Evolutionary conservation across 75 land plant species (phyloP).

Genomic region (Pseudotsuga menziesii): DNA sequence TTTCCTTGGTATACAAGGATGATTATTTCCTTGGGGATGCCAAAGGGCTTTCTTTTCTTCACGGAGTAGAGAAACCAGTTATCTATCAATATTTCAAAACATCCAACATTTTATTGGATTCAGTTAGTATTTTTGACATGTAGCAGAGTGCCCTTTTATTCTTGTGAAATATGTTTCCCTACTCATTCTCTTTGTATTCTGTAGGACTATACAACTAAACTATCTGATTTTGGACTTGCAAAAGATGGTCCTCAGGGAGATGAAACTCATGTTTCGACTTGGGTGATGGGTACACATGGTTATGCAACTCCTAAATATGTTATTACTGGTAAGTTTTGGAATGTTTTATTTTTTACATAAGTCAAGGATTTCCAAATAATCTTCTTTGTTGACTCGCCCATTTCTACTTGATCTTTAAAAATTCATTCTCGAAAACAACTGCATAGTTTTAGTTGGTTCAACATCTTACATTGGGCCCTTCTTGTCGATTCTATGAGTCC

Average conservation of each 20-base stretch:
- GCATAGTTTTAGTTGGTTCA: not conserved
- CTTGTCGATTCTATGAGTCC: not conserved
- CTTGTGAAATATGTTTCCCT: not conserved
- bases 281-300: not conserved
- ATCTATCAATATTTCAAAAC: conserved; percentile 84
- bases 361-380: not conserved
- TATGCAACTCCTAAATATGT: not conserved
- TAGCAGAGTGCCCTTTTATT: not conserved
- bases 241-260: conserved; percentile 6
- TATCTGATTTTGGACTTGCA: conserved; percentile 1
- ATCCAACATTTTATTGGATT: conserved; percentile 69
- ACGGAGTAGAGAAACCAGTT: conserved; percentile 66
- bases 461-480: not conserved
- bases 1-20: conserved; percentile 59
- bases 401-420: not conserved
- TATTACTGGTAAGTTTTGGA: not conserved
- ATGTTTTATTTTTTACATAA: not conserved
- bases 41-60: conserved; percentile 70
- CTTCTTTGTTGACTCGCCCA: not conserved
- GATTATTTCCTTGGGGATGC: conserved; percentile 67
- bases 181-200: too few relatives aligned
- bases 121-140: conserved; percentile 23
- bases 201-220: not conserved
- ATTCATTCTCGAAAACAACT: not conserved
- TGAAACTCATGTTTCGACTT: conserved; percentile 11